Evolutionary conservation across 768 basidiomycete genomes (phyloP), one percentile per base, ranked within the genome.

Genomic region (Strobilomyces confusus): DNA sequence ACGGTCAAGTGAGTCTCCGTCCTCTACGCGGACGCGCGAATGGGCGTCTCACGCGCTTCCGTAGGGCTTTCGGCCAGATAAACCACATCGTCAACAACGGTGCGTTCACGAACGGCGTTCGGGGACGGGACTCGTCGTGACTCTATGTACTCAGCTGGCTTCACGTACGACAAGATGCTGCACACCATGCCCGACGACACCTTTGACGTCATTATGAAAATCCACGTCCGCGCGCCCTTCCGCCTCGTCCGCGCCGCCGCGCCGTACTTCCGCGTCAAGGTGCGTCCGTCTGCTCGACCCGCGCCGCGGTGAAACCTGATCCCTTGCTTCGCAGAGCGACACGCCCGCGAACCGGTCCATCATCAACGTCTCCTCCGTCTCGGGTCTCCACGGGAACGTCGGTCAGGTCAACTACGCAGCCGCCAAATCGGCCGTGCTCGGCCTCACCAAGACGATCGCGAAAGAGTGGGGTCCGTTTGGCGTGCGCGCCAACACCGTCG

Each of bases 31-130:
- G 4, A 15, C 14, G 2, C 30, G 14, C 23, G 4, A 23, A 9
- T 40, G 19, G 29, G 42, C 22, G 42, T 22, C 30, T 54, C 12
- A 45, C 20, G 13, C 20, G 29, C 23, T n/a, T 15, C 15, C 37
- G 29, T 63, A 90, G 86, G 54, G 83, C 84, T 57, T 92, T 83
- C 58, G 90, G 89, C 23, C 87, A 89, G 65, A 83, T 93, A 46
- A 90, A 93, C 69, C 89, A 92, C 66, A 88, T 92, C 49, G 77
- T 92, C 30, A 92, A 92, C 72, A 92, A 92, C 57, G 85, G 82
- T 79, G 26, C 46, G 74, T 34, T n/a, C n/a, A n/a, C n/a, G n/a
- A n/a, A n/a, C n/a, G n/a, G n/a, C n/a, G n/a, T n/a, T n/a, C n/a
- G n/a, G n/a, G n/a, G n/a, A n/a, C n/a, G n/a, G n/a, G n/a, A n/a